phyloP scores from a whole-genome alignment of 768 basidiomycete genomes.

The Rhizopogon salebrosus region DNA sequence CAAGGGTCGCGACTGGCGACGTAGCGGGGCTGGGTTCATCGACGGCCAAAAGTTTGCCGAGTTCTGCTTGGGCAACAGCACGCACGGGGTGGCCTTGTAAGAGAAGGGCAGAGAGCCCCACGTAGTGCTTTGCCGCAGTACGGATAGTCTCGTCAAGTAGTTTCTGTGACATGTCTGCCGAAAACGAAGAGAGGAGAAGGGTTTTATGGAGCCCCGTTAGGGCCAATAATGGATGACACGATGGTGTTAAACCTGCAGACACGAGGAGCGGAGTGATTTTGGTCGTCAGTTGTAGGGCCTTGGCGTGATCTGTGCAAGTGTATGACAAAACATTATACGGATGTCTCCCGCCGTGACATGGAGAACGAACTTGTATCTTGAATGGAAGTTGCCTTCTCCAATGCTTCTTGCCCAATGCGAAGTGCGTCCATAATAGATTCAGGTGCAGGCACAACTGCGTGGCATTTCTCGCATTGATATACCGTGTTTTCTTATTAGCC shows the following conservation, averaged over 20 bases:
- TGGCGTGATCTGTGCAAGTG: slow-evolving; percentile 43
- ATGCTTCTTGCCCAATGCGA: slow-evolving; percentile 66
- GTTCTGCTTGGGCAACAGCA: slow-evolving; percentile 69
- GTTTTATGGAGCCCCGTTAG: slow-evolving; percentile 67
- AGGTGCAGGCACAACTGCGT: slow-evolving; percentile 39
- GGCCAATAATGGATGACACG: slow-evolving; percentile 74
- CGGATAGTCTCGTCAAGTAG: slow-evolving; percentile 60
- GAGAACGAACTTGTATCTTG: slow-evolving; percentile 49
- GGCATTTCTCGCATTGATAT: slow-evolving; percentile 53
- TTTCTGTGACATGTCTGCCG: slow-evolving; percentile 37
- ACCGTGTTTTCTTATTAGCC: slow-evolving; percentile 37
- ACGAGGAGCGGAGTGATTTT: slow-evolving; percentile 62
- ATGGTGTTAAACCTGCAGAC: slow-evolving; percentile 54
- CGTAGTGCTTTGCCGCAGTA: slow-evolving; percentile 45
- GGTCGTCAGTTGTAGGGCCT: slow-evolving; percentile 54
- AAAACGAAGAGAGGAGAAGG: slow-evolving; percentile 53
- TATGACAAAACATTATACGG: not conserved
- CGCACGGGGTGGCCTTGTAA: slow-evolving; percentile 70
- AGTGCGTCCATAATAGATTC: slow-evolving; percentile 58
- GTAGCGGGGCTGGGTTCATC: slow-evolving; percentile 57
- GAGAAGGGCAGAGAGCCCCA: slow-evolving; percentile 52
- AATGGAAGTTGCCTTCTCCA: slow-evolving; percentile 63
- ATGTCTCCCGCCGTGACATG: not conserved
- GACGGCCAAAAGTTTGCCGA: slow-evolving; percentile 76
- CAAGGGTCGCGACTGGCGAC: slow-evolving; percentile 9